A percentile compares a stretch with the other conserved stretches of the same genome.
Conservation (phyloP, 2,329 filamentous ascomycete genomes). For the Mollisiaceae sp. region DNA sequence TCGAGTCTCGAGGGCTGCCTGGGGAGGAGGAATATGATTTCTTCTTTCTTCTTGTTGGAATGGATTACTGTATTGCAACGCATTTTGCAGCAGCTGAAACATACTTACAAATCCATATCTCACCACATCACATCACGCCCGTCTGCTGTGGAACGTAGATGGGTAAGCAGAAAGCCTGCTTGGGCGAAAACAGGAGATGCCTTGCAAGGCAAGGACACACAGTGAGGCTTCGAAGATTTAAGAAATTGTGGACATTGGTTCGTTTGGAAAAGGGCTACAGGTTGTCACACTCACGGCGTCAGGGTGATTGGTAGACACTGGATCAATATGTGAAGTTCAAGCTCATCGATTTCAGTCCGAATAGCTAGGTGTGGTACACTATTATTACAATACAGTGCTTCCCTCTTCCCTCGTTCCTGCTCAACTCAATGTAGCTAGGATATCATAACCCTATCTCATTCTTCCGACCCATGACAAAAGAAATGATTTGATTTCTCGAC, state of each 20-base stretch:
- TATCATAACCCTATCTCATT: neutral
- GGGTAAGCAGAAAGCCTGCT: neutral
- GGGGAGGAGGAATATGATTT: no score
- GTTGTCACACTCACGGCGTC: neutral
- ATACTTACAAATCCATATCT: no score
- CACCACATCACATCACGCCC: neutral
- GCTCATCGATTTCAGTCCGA: slow-evolving; percentile 5
- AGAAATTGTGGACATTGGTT: neutral
- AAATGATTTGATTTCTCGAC: slow-evolving; percentile 4
- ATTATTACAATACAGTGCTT: slow-evolving; percentile 21
- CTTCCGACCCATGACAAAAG: slow-evolving; percentile 9
- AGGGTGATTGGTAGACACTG: neutral
- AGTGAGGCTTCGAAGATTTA: neutral
- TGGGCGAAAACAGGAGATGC: neutral
- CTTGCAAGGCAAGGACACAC: neutral
- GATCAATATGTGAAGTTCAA: slow-evolving; percentile 3
- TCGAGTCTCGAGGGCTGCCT: no score
- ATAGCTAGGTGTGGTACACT: slow-evolving; percentile 7
- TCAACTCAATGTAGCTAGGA: neutral
- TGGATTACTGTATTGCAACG: neutral
- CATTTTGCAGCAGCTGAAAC: no score
- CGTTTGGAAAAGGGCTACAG: neutral
- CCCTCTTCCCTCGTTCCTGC: neutral
- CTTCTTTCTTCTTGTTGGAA: no score
- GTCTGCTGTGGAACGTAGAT: neutral